Evolutionary conservation across 306 rosid genomes (phyloP).

Genomic region (Comarum palustre): DNA sequence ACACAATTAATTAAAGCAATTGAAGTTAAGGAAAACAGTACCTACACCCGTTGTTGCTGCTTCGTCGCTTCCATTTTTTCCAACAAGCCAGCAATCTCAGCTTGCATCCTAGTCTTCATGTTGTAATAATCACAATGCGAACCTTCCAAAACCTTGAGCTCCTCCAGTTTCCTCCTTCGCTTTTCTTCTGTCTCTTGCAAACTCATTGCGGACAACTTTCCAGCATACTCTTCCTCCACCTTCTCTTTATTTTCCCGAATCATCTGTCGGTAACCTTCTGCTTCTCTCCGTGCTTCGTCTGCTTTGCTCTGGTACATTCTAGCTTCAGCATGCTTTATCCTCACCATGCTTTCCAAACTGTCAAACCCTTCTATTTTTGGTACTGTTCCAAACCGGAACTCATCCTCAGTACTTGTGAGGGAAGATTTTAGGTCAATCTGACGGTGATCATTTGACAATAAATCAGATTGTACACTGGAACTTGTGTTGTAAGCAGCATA

Average conservation of each 20-base stretch:
- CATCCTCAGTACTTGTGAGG: conserved; percentile 47
- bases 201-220: conserved; percentile 61
- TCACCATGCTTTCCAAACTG: conserved; percentile 81
- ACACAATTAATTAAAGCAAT: conserved; percentile 37
- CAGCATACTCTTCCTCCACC: conserved; percentile 73
- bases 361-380: conserved; percentile 66
- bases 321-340: conserved; percentile 93
- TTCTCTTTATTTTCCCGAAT: conserved; percentile 52
- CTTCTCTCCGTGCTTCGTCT: conserved; percentile 87
- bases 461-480: conserved; percentile 49
- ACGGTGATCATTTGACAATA: conserved; percentile 50
- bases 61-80: conserved; percentile 94
- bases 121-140: conserved; percentile 68
- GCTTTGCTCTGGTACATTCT: conserved; percentile 93
- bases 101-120: conserved; percentile 89
- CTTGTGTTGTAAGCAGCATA: conserved; percentile 45
- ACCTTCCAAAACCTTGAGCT: conserved; percentile 71
- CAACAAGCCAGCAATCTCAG: conserved; percentile 72
- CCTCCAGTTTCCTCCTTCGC: conserved; percentile 74
- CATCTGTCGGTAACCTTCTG: conserved; percentile 68
- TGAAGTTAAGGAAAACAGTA: conserved; percentile 18
- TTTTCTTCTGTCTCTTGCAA: conserved; percentile 71
- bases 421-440: conserved; percentile 61
- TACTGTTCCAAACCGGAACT: conserved; percentile 56
- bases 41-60: conserved; percentile 65